Percentiles rank a stretch among this genome's conserved stretches.
These are phyloP conservation scores for Ophiocordyceps camponoti-floridani DNA, from an alignment of 2,329 filamentous ascomycete genomes.

Conservation along the genomic window DNA sequence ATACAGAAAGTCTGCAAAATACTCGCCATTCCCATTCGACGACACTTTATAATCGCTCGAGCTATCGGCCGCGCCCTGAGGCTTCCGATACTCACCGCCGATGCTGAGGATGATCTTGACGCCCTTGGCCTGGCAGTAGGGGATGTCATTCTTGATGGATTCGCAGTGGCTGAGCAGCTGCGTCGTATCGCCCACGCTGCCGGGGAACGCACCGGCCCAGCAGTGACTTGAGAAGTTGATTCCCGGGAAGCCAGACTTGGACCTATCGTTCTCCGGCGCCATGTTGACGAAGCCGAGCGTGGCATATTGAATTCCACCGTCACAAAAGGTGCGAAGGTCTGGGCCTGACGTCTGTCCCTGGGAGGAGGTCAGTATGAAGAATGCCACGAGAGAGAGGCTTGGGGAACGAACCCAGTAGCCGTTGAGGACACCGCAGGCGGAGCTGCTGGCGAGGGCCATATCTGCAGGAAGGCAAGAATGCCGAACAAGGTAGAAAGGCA, in stretches of 20 bases:
- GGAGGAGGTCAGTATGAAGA: background rate
- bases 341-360: constrained; percentile 18
- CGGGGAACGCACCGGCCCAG: constrained; percentile 9
- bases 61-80: background rate
- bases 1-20: constrained; percentile 21
- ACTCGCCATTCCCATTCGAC: constrained; percentile 11
- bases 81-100: constrained; percentile 14
- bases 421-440: constrained; percentile 15
- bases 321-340: constrained; percentile 16
- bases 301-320: constrained; percentile 17
- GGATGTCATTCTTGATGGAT: constrained; percentile 18
- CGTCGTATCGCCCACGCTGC: constrained; percentile 8
- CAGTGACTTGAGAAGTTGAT: constrained; percentile 23
- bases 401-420: constrained; percentile 22
- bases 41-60: constrained; percentile 16
- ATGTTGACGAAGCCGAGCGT: constrained; percentile 20
- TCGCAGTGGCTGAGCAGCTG: constrained; percentile 17
- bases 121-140: constrained; percentile 20
- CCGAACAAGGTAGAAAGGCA: background rate
- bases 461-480: background rate
- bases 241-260: constrained; percentile 13
- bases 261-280: constrained; percentile 16
- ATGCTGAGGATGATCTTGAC: constrained; percentile 25
- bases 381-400: background rate
- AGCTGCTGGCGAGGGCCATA: constrained; percentile 7